Base-by-base conservation (phyloP, 148 eudicot species). In the Persicaria maculosa region DNA sequence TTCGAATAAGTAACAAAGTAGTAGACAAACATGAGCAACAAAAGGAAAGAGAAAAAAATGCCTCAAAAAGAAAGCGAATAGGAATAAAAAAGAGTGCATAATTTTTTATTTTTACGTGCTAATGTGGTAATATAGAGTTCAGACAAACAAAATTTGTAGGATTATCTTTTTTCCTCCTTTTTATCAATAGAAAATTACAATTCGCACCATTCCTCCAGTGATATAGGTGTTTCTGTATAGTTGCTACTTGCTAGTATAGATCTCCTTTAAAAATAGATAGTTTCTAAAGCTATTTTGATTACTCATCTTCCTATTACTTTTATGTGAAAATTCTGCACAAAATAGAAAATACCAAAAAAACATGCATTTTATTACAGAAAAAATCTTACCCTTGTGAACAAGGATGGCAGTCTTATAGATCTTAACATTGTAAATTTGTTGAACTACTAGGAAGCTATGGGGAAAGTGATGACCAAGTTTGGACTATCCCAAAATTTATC, bases 381-480 rank as follows among this genome's bases (percentile, higher is more conserved):
- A 31, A 31, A 31, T 31, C 4, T 58, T 6, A 7, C 17, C 22
- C 15, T 7, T 55, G 22, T 19, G 40, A 59, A 64, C 14, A 65
- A 65, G 17, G 46, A 40, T 6, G 46, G 6, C 17, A 65, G 15
- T 65, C 9, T 65, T 36, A 14, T 14, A 19, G 45, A 47, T 72
- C 76, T 47, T 54, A 47, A 22, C 17, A 58, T 53, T 73, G 47
- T 57, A 31, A 9, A 46, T 74, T 14, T 76, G 74, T 72, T 68
- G 77, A 75, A 72, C 73, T 86, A 64, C 44, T 81, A 95, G 99
- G 86, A 83, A 84, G 77, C 89, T 64, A 74, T 78, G 76, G 73
- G 83, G 78, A 82, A 83, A 77, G 62, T 89, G 86, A 87, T 95
- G 90, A 77, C 54, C 77, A 92, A 81, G 85, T 83, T 87, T 87